Percentiles rank a stretch among this genome's conserved stretches.
These are phyloP conservation scores for Camellia sinensis DNA, from an alignment of 148 eudicot species.

Conservation along the genomic window DNA sequence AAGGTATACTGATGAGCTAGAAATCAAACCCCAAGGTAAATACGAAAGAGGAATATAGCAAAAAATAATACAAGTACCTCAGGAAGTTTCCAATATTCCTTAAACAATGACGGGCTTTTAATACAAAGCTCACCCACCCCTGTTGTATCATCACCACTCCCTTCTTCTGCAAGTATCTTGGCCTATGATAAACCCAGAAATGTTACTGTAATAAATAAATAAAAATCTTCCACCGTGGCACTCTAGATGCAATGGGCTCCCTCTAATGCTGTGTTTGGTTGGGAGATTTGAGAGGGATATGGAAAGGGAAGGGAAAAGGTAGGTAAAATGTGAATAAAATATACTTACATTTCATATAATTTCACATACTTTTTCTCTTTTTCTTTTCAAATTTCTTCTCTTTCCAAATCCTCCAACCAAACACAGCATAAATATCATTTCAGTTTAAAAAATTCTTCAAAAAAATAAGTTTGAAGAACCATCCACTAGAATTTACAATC, in stretches of 20 bases:
- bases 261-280: no score
- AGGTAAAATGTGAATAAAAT: no score
- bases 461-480: background rate
- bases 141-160: constrained; percentile 36
- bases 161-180: constrained; percentile 74
- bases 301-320: no score
- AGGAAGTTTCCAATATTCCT: constrained; percentile 94
- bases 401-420: no score
- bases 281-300: no score
- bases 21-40: background rate
- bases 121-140: constrained; percentile 91
- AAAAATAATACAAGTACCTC: constrained; percentile 46
- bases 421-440: background rate
- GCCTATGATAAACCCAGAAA: constrained; percentile 43
- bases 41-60: background rate
- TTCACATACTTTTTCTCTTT: no score
- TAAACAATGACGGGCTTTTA: constrained; percentile 86
- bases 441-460: background rate
- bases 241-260: background rate
- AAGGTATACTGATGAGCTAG: background rate
- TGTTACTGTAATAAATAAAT: background rate
- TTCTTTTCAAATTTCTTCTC: no score
- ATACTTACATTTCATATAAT: no score
- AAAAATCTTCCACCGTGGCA: background rate
- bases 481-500: background rate